These are phyloP conservation scores for Kodamaea laetipori DNA, from an alignment of 805 yeast species.

Conservation along the genomic window DNA sequence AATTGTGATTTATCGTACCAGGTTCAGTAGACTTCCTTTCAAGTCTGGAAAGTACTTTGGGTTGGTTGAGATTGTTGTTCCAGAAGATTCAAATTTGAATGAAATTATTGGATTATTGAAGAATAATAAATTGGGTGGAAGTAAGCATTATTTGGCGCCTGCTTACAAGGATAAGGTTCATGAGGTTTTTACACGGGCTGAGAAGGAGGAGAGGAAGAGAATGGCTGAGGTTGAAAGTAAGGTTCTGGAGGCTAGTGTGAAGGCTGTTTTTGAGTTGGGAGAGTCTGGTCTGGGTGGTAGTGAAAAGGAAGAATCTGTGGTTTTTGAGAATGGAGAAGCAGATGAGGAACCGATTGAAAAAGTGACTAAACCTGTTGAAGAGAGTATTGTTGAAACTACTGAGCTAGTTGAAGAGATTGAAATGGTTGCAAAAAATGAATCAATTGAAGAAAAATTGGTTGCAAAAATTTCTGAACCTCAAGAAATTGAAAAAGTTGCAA, in stretches of 20 bases:
- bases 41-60: slow-evolving; percentile 49
- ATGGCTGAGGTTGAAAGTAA: not conserved
- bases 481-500: no score
- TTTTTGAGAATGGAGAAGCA: no score
- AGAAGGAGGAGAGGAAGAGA: not conserved
- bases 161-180: slow-evolving; percentile 8
- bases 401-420: no score
- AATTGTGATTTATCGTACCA: slow-evolving; percentile 48
- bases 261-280: not conserved
- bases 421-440: no score
- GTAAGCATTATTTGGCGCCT: not conserved
- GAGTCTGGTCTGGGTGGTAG: not conserved
- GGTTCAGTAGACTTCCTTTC: slow-evolving; percentile 29
- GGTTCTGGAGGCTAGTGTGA: slow-evolving; percentile 4
- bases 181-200: not conserved
- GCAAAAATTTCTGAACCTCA: no score
- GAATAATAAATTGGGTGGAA: slow-evolving; percentile 30
- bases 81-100: slow-evolving; percentile 42
- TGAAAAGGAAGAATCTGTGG: not conserved
- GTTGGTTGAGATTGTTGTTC: slow-evolving; percentile 44
- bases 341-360: no score
- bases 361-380: no score
- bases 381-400: no score
- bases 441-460: no score
- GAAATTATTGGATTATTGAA: slow-evolving; percentile 45